Conservation (phyloP, 495 filamentous ascomycete species). For the Penicillium soppii region DNA sequence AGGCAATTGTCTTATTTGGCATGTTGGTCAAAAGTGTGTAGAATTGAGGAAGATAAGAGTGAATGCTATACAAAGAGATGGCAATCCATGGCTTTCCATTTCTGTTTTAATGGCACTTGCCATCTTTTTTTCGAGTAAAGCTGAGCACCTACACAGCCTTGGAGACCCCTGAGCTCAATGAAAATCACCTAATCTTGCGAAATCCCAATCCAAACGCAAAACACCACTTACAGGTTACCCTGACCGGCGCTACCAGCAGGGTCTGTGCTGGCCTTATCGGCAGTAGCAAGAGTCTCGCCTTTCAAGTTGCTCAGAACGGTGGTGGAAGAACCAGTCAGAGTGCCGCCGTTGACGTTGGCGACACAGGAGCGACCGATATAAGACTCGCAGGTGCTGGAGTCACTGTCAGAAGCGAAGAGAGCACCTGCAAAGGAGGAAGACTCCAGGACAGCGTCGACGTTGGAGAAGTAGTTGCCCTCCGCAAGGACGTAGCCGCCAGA, state of each 20-base stretch:
- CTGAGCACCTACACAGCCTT: no score
- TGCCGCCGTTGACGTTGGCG: slow-evolving; percentile 1
- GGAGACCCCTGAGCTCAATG: no score
- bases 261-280: slow-evolving; percentile 4
- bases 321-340: neutral
- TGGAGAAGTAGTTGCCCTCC: slow-evolving; percentile 9
- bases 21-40: no score
- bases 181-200: no score
- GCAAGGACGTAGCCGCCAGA: slow-evolving; percentile 3
- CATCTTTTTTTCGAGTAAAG: no score
- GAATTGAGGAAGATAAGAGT: no score
- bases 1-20: no score
- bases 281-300: slow-evolving; percentile 3
- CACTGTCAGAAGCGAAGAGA: neutral
- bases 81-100: no score
- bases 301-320: slow-evolving; percentile 2
- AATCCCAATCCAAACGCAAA: neutral
- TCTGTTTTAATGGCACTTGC: no score
- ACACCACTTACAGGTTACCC: slow-evolving; percentile 7
- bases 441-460: neutral
- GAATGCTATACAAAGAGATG: no score
- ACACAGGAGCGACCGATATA: slow-evolving; percentile 8
- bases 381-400: neutral
- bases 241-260: slow-evolving; percentile 8
- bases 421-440: neutral